These are phyloP conservation scores for Capsella rubella DNA, from an alignment of 441 rosid genomes.

Conservation along the genomic window DNA sequence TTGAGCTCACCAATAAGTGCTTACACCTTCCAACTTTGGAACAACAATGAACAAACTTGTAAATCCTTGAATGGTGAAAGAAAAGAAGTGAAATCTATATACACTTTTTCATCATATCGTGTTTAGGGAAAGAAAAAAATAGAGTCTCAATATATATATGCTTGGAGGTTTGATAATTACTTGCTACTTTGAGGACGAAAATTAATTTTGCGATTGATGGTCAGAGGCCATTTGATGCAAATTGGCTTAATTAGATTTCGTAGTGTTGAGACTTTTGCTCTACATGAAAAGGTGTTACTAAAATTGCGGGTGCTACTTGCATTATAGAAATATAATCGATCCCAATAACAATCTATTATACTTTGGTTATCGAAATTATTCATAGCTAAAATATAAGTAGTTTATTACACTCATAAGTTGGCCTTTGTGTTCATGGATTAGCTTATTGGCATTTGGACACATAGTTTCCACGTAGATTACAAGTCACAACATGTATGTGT, in stretches of 20 bases:
- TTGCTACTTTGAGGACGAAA: conserved; percentile 14
- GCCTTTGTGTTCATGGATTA: conserved; percentile 17
- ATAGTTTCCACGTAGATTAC: conserved; percentile 7
- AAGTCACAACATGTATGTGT: not conserved
- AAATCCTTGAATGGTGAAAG: conserved; percentile 16
- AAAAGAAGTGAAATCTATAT: conserved; percentile 11
- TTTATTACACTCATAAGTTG: not conserved
- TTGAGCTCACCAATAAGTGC: conserved; percentile 33
- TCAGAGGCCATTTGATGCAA: conserved; percentile 35
- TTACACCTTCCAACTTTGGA: conserved; percentile 3
- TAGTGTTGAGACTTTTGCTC: conserved; percentile 21
- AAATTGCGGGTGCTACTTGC: conserved; percentile 26
- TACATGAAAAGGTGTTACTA: conserved; percentile 31
- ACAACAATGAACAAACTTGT: conserved; percentile 20
- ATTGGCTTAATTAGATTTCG: conserved; percentile 16
- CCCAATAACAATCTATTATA: conserved; percentile 7
- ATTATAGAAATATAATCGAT: not conserved
- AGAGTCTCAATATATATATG: conserved; percentile 8
- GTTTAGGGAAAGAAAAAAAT: not conserved
- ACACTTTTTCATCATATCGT: not conserved
- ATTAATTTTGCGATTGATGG: conserved; percentile 10
- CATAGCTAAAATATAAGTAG: not conserved
- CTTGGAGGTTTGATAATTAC: conserved; percentile 16
- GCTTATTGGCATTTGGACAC: conserved; percentile 2
- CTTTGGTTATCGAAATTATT: not conserved